A percentile compares a stretch with the other conserved stretches of the same genome.
Evolutionary conservation across 2,329 filamentous ascomycete species (phyloP).

Genomic region (Onygenales sp.): DNA sequence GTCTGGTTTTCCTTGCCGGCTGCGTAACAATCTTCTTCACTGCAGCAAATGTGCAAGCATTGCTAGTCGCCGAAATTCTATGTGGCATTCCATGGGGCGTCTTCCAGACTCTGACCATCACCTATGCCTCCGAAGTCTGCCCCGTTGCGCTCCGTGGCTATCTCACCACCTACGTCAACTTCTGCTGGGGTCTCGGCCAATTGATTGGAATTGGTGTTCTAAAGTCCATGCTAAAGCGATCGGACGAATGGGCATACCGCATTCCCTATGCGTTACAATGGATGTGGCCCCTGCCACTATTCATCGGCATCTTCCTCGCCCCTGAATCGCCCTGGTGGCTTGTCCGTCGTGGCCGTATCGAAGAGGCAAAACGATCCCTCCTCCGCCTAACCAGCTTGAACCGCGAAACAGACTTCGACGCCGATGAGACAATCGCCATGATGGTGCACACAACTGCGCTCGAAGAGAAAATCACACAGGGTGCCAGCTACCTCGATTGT

Average conservation of each 20-base stretch:
- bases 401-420: conserved; percentile 60
- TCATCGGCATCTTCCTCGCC: conserved; percentile 38
- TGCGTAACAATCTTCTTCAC: conserved; percentile 45
- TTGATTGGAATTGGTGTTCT: conserved; percentile 44
- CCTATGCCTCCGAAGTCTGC: conserved; percentile 40
- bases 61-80: conserved; percentile 43
- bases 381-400: conserved; percentile 36
- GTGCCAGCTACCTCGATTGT: conserved; percentile 70
- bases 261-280: conserved; percentile 45
- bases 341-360: conserved; percentile 35
- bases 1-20: conserved; percentile 35
- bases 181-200: conserved; percentile 41
- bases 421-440: conserved; percentile 80
- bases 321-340: conserved; percentile 46
- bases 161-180: conserved; percentile 39
- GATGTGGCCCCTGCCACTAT: conserved; percentile 45
- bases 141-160: conserved; percentile 37
- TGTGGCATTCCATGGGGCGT: conserved; percentile 45
- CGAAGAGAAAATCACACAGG: conserved; percentile 64
- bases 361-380: conserved; percentile 38
- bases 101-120: conserved; percentile 41
- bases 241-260: conserved; percentile 43
- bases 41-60: conserved; percentile 36
- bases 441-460: conserved; percentile 83
- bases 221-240: conserved; percentile 36